Conservation (phyloP, 1,284 basidiomycete species). For the Schizopora paradoxa region DNA sequence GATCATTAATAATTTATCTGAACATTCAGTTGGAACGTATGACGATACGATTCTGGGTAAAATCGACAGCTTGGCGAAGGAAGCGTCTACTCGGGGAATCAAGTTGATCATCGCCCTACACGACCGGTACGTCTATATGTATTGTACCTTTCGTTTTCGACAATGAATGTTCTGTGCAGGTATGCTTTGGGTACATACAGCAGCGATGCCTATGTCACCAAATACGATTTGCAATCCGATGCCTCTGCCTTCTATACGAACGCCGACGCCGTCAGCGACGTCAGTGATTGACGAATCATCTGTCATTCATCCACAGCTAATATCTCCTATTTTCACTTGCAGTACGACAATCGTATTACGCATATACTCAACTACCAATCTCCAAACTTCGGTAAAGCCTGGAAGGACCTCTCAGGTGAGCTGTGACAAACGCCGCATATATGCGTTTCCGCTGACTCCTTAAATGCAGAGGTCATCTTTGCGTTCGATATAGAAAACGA, state of each 20-base stretch:
- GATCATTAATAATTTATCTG: conserved; percentile 4
- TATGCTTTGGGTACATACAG: conserved; percentile 18
- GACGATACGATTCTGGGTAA: conserved; percentile 27
- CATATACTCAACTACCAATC: conserved; percentile 28
- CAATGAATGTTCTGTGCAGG: not conserved
- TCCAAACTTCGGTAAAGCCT: conserved; percentile 22
- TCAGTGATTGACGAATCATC: too few species aligned
- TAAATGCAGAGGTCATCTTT: conserved; percentile 24
- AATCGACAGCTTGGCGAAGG: conserved; percentile 23
- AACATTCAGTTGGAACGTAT: conserved; percentile 23
- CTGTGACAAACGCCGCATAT: not conserved
- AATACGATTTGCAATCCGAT: conserved; percentile 19
- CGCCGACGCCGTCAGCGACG: conserved; percentile 15
- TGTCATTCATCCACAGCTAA: not conserved
- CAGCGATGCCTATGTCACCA: conserved; percentile 17
- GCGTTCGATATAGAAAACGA: conserved; percentile 27
- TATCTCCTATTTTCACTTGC: conserved; percentile 9
- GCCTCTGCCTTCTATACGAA: conserved; percentile 19
- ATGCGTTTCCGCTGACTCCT: not conserved
- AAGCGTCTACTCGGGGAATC: conserved; percentile 27
- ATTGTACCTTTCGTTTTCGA: too few species aligned
- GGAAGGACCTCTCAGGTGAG: conserved; percentile 24
- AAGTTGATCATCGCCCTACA: conserved; percentile 27
- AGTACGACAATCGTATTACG: conserved; percentile 25
- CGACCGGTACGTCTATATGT: too few species aligned